Evolutionary conservation across 352 stramenopile species (phyloP), one percentile per base, ranked within the genome.

Genomic region (Pythium oligandrum): DNA sequence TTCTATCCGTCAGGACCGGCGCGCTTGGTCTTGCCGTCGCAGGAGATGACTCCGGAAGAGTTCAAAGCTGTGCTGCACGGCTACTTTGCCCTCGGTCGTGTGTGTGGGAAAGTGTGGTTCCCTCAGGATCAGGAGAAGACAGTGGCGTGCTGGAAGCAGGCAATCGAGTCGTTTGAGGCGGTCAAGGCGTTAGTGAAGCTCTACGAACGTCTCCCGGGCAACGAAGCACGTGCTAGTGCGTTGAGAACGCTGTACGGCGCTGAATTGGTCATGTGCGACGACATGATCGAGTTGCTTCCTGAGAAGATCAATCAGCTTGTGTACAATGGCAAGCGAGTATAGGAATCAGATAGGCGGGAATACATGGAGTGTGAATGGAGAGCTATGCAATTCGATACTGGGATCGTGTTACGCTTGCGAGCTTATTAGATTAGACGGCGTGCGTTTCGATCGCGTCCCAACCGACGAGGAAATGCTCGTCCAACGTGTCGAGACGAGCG

Each of bases 291-390:
- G 50, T 44, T 91, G 40, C 57, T 91, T 37, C 80, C 80, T 0
- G 78, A 89, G 55, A 89, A 89, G 58, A 88, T 91, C 64, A 86
- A 89, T 57, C 77, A 86, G 48, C 67, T 88, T 46, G 69, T 86
- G 53, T 89, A 85, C 64, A 81, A 84, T 53, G 73, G 74, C 53
- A 78, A 70, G 37, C 55, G 67, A 3, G 59, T 88, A 26, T 84
- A 42, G 12, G 38, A 12, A 42, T 26, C 17, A 26, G 17, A 26
- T 26, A 26, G 17, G 17, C 17, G 17, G 17, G 17, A 26, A 26
- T 26, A 26, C 17, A 26, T 26, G 17, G 17, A 26, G 17, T 26
- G 17, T 26, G 17, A 26, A 26, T 26, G 17, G 17, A 26, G 17
- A 26, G 17, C 17, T 26, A 26, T 26, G 17, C 17, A 26, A 26